phyloP scores from a whole-genome alignment of 2,329 filamentous ascomycete species.

The Monosporascus sp. region DNA sequence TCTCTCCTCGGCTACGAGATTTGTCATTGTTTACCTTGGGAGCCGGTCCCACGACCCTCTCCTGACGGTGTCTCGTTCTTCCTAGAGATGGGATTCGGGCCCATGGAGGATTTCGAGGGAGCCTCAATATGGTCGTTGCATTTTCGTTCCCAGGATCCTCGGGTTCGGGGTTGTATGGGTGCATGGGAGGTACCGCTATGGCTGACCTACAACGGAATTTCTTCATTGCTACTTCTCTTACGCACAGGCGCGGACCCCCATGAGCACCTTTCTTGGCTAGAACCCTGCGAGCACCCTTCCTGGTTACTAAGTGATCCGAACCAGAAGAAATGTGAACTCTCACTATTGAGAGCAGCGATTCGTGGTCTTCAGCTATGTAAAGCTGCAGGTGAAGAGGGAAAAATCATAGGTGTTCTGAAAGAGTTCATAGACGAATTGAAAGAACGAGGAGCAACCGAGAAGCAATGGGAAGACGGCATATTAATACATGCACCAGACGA shows the following conservation, averaged over 20 bases:
- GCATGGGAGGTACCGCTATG: background rate
- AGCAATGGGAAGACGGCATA: constrained; percentile 1
- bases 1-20: background rate
- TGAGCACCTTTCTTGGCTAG: background rate
- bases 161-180: accelerated
- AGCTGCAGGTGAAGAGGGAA: background rate
- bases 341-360: background rate
- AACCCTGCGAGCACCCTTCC: background rate
- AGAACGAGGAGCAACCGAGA: constrained; percentile 4
- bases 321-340: background rate
- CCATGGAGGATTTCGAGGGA: background rate
- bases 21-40: background rate
- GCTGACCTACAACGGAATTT: accelerated
- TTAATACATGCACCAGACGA: background rate
- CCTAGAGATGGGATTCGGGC: background rate
- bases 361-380: background rate
- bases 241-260: background rate
- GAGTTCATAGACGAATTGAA: constrained; percentile 4
- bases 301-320: background rate
- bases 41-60: too few species aligned
- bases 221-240: background rate
- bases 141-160: background rate
- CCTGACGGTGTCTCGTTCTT: background rate
- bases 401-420: background rate
- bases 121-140: background rate